Evolutionary conservation across 73 alveolate species (phyloP).

Genomic region (Breviolum minutum): DNA sequence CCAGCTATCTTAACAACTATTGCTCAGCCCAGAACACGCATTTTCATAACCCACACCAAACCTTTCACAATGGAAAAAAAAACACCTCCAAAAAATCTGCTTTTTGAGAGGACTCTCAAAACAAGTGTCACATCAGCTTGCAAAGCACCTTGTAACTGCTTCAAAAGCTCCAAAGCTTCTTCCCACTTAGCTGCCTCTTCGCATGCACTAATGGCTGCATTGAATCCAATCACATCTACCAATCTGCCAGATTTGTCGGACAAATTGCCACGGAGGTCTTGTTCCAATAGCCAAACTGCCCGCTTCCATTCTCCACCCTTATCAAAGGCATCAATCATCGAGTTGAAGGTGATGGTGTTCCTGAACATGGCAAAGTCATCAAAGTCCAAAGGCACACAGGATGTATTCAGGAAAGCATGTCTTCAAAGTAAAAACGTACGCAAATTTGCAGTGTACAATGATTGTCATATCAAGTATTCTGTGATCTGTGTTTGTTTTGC

Average conservation of each 20-base stretch:
- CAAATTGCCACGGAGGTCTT: neutral
- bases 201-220: slow-evolving; percentile 21
- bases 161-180: slow-evolving; percentile 8
- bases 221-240: slow-evolving; percentile 26
- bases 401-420: too few relatives aligned
- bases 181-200: slow-evolving; percentile 53
- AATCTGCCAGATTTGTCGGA: neutral
- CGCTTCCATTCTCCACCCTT: slow-evolving; percentile 17
- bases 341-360: slow-evolving; percentile 23
- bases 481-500: neutral
- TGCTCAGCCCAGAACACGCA: neutral
- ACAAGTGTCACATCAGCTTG: slow-evolving; percentile 34
- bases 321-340: slow-evolving; percentile 30
- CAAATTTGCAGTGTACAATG: too few relatives aligned
- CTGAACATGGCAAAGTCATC: neutral
- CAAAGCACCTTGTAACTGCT: neutral
- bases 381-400: too few relatives aligned
- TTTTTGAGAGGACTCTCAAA: neutral
- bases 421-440: too few relatives aligned
- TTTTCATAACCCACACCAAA: neutral
- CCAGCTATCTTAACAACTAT: neutral
- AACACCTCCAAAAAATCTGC: neutral
- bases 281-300: slow-evolving; percentile 4
- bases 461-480: too few relatives aligned
- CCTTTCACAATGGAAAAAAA: neutral